Evolutionary conservation across 202 grass and related monocot species (phyloP), one percentile per base, ranked within the genome.

Genomic region (Setaria viridis): DNA sequence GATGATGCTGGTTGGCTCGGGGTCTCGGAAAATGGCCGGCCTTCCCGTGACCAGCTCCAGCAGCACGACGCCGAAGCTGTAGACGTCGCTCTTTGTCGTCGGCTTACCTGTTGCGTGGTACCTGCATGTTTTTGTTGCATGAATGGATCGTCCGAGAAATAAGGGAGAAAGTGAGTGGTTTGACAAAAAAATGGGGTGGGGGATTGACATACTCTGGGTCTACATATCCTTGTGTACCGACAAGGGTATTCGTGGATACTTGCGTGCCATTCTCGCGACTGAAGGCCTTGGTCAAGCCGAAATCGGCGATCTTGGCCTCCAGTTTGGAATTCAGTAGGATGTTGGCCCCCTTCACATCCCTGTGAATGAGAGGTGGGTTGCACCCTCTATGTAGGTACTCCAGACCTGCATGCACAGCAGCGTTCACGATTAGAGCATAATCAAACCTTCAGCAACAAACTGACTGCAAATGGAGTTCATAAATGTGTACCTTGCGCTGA

Each of bases 291-390:
- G 86, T 88, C 83, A 97, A 45, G 12, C 89, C 91, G 14, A 97
- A 94, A 77, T 97, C 90, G 3, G 88, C 77, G 17, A 97, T 87
- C 71, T 89, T 97, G 12, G 90, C 92, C 77, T 92, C 88, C 8
- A 97, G 19, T 19, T 50, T 94, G 1, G 70, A 50, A 9, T 80
- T 91, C 53, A 97, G 62, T 29, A 97, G 79, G 69, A 97, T 94
- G 68, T 94, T 97, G 47, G 72, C 76, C 2, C 84, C 56, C 64
- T 97, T 97, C 19, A 97, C 91, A 33, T 95, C 87, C 49, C 91
- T 91, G 25, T 95, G 91, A 51, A 95, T 81, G 5, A 95, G 70
- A 8, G 88, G 86, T 1, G 59, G 59, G 29, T 14, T 33, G 60
- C 60, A 63, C 11, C 60, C 60, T 6, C 1, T 11, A 3, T 63